Base-by-base conservation (phyloP, 495 filamentous ascomycete genomes). In the Podospora pseudocomata region DNA sequence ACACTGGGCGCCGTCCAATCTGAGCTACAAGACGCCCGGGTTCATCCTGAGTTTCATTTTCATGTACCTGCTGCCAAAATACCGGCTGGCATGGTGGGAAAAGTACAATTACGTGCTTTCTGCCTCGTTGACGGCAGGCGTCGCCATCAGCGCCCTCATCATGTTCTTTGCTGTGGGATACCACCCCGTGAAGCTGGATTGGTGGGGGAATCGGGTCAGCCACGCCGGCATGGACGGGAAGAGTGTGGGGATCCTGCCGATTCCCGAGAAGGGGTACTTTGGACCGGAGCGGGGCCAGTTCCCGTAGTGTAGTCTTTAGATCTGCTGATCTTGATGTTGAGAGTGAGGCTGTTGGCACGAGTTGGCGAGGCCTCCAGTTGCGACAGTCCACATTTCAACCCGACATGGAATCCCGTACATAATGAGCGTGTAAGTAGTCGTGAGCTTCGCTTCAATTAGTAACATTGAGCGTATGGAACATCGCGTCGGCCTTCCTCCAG, bases 21-120 rank as follows among this genome's bases (percentile, higher is more conserved):
- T 77, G 68, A 65, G 71, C 27, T 77, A 76, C 72, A 77, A 76
- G 65, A 77, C 75, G 11, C 72, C 73, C 0, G 75, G 73, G 26
- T 72, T 78, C 23, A 74, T 77, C n/a, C 65, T 78, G 27, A 69
- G 65, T 3, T 73, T 70, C 53, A 66, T 77, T 7, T 77, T 77
- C 65, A 78, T 77, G 69, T 71, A 68, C 59, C 64, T 66, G 64
- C 49, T 72, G 3, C 67, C 69, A n/a, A 70, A 67, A 60, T 70
- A 71, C 39, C 66, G 67, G 62, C 61, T 72, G 57, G 72, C 74
- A 1, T 76, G 74, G 74, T 76, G 74, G 74, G 70, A 85, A 76
- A 83, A 86, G 69, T 89, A 88, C 74, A 90, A 89, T 79, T 90
- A 89, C 71, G 80, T 90, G 49, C 80, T 86, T 0, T 86, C 86